Evolutionary conservation across 1,284 basidiomycete genomes (phyloP).

Genomic region (Puccinia polysora): DNA sequence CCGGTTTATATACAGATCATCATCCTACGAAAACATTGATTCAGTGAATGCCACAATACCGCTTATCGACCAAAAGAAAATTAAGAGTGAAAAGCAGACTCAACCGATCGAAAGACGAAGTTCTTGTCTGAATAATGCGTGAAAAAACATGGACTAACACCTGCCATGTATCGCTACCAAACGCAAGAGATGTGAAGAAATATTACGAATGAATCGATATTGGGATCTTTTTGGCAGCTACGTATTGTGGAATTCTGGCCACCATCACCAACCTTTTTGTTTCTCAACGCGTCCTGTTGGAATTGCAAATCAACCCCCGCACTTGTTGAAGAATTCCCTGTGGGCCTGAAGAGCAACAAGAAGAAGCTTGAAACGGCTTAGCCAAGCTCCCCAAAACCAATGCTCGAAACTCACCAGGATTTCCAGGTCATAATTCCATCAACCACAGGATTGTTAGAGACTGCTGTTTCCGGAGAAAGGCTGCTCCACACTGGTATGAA

Average conservation of each 20-base stretch:
- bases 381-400: not conserved
- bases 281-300: constrained; percentile 22
- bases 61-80: not conserved
- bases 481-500: constrained; percentile 34
- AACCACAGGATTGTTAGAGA: constrained; percentile 30
- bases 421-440: constrained; percentile 41
- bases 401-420: constrained; percentile 10
- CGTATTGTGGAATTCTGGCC: too few species aligned
- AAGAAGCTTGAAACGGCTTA: not conserved
- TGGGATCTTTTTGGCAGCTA: not conserved
- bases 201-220: not conserved
- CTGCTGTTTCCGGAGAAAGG: not conserved
- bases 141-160: constrained; percentile 39
- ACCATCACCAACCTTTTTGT: too few species aligned
- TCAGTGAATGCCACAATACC: not conserved
- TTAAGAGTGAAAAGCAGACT: not conserved
- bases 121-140: constrained; percentile 40
- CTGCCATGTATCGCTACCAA: constrained; percentile 34
- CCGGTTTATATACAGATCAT: constrained; percentile 26
- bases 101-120: constrained; percentile 15
- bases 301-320: constrained; percentile 16
- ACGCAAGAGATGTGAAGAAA: not conserved
- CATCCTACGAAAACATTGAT: constrained; percentile 2
- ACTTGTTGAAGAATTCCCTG: not conserved
- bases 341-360: constrained; percentile 17